Evolutionary conservation across 768 basidiomycete species (phyloP).

Genomic region (Suillus clintonianus): DNA sequence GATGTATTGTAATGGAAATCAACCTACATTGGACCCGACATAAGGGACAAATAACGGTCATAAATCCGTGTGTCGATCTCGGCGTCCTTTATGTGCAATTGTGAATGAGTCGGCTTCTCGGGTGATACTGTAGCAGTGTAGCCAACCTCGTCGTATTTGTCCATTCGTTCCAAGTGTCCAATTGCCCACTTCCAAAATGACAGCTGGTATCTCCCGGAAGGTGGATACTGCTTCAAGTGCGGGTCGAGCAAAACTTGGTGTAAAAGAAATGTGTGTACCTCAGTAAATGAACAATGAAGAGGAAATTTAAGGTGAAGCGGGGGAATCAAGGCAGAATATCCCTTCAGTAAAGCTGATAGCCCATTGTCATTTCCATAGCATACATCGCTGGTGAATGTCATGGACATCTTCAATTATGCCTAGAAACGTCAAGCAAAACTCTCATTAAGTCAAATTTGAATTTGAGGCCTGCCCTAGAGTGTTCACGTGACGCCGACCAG

Average conservation of each 20-base stretch:
- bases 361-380: conserved; percentile 4
- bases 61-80: conserved; percentile 72
- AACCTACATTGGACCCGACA: conserved; percentile 31
- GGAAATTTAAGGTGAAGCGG: conserved; percentile 47
- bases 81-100: conserved; percentile 39
- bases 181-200: conserved; percentile 78
- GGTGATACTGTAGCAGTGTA: not conserved
- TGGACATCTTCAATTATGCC: not conserved
- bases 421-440: not conserved
- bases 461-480: not conserved
- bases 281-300: conserved; percentile 31
- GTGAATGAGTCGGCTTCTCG: conserved; percentile 4
- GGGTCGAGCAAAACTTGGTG: conserved; percentile 48
- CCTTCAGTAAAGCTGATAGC: conserved; percentile 47
- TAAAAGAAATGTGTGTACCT: conserved; percentile 59
- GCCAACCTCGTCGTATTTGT: conserved; percentile 48
- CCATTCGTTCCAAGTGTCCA: conserved; percentile 48
- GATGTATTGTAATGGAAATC: not conserved
- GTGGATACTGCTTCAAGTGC: conserved; percentile 61
- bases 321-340: conserved; percentile 54
- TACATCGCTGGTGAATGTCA: not conserved
- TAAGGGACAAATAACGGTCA: conserved; percentile 55
- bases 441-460: not conserved
- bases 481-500: not conserved
- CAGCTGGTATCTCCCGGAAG: conserved; percentile 61